Evolutionary conservation across 2,329 filamentous ascomycete genomes (phyloP), one percentile per base, ranked within the genome.

Genomic region (Penicillium brevicompactum): DNA sequence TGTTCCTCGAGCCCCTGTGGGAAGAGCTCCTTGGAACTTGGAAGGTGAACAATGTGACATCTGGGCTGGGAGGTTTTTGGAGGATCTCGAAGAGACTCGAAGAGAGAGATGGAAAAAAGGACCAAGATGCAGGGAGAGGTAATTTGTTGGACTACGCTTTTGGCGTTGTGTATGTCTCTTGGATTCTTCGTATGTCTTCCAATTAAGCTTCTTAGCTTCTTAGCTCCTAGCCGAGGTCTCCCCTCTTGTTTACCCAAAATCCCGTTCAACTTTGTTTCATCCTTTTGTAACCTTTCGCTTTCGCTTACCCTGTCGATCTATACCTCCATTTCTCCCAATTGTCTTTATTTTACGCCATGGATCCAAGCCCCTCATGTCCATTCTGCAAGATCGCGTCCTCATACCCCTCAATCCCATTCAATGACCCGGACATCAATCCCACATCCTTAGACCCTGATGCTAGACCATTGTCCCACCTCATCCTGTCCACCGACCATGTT

Each of bases 401-500:
- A 32, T 82, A 83, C 64, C 78, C 80, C 9, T 69, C 76, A 13
- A 57, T 66, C 34, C 57, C 67, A 18, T 59, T 45, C 64, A 67
- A n/a, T 59, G 67, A 45, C 55, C 59, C 37, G 53, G 70, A 49
- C 60, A 64, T 16, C 53, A 67, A 14, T 58, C 69, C 66, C 48
- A 42, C 24, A 34, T 32, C 48, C n/a, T 49, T 60, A 4, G 55
- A 49, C 9, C 31, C 65, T n/a, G 50, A 42, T 10, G 34, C 53
- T 24, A 42, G 59, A 2, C 52, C 58, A 49, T 62, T 65, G 18
- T 67, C 74, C 1, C 69, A 84, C 66, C 69, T 97, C 30, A 83
- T 97, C 31, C 83, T 97, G 55, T 90, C 90, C 2, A 94, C 90
- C 1, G 86, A 86, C 1, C 74, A 86, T 58, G 85, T 94, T 27